phyloP scores from a whole-genome alignment of 495 filamentous ascomycete genomes.

The Neohortaea acidophila region DNA sequence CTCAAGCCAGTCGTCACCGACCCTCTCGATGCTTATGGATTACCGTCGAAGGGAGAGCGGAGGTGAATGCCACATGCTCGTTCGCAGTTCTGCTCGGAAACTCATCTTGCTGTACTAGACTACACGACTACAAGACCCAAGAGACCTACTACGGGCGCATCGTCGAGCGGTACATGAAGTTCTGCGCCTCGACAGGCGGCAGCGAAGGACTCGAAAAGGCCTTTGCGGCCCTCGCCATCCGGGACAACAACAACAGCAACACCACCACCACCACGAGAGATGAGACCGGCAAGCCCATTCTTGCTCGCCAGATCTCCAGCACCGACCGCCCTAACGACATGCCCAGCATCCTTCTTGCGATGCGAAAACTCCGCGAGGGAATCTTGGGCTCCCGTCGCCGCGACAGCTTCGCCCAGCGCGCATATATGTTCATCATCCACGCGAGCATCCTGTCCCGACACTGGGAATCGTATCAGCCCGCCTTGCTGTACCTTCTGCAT shows the following conservation, averaged over 20 bases:
- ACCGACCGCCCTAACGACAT: conserved; percentile 30
- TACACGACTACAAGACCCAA: conserved; percentile 60
- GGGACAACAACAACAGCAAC: conserved; percentile 28
- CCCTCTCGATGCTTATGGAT: conserved; percentile 58
- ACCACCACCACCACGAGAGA: conserved; percentile 29
- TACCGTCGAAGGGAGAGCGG: conserved; percentile 78
- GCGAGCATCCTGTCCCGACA: conserved; percentile 63
- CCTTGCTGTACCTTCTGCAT: conserved; percentile 61
- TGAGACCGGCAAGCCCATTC: conserved; percentile 19
- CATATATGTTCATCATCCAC: conserved; percentile 59
- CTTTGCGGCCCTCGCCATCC: conserved; percentile 52
- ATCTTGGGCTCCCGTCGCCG: conserved; percentile 55
- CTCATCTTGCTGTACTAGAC: conserved; percentile 30
- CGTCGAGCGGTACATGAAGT: conserved; percentile 68
- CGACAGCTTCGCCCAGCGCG: conserved; percentile 37
- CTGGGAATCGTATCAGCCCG: conserved; percentile 77
- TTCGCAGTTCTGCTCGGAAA: background rate
- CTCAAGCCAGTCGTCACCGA: conserved; percentile 56
- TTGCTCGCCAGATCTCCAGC: conserved; percentile 8
- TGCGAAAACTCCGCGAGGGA: conserved; percentile 84
- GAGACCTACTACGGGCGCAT: conserved; percentile 76
- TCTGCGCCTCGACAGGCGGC: conserved; percentile 55
- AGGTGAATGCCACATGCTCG: conserved; percentile 4
- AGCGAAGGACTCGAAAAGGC: conserved; percentile 54
- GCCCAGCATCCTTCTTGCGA: conserved; percentile 49